These are phyloP conservation scores for Saturnispora halmiae DNA, from an alignment of 805 yeast species.

Conservation along the genomic window DNA sequence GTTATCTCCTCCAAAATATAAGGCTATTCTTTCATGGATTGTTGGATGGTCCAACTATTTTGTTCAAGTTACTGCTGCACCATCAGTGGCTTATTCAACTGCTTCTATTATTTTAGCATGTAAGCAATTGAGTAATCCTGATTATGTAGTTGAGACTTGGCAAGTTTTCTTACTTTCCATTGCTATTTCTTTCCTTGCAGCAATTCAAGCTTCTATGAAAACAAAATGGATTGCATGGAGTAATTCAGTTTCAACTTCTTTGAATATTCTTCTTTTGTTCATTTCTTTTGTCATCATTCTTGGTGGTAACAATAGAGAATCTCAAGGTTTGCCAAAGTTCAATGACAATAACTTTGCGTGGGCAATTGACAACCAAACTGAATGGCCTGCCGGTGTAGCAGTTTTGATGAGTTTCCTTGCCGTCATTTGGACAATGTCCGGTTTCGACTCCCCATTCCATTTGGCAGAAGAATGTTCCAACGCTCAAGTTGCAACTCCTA, in stretches of 20 bases:
- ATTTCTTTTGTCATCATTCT: conserved; percentile 47
- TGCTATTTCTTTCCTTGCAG: conserved; percentile 41
- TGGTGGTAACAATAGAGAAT: conserved; percentile 37
- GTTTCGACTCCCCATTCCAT: conserved; percentile 69
- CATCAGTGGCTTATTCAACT: conserved; percentile 49
- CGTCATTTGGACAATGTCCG: conserved; percentile 67
- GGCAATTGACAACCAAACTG: conserved; percentile 48
- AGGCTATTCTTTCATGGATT: conserved; percentile 50
- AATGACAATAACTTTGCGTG: conserved; percentile 43
- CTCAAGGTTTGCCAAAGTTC: conserved; percentile 36
- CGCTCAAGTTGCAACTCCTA: conserved; percentile 57
- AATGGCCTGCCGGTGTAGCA: conserved; percentile 55
- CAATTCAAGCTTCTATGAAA: conserved; percentile 42
- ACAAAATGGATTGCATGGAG: conserved; percentile 46
- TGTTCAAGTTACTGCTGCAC: conserved; percentile 54
- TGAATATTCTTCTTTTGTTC: conserved; percentile 40
- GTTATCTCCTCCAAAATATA: conserved; percentile 46
- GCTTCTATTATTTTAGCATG: conserved; percentile 50
- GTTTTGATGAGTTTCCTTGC: conserved; percentile 49
- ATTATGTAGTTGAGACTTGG: conserved; percentile 37
- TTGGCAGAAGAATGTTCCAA: conserved; percentile 64
- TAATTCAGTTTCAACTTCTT: conserved; percentile 40
- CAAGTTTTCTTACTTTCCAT: conserved; percentile 44
- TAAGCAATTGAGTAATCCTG: conserved; percentile 32
- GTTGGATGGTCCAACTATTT: conserved; percentile 60